These are phyloP conservation scores for Triticum dicoccoides DNA, from an alignment of 176 grass and related monocot species.

Conservation along the genomic window DNA sequence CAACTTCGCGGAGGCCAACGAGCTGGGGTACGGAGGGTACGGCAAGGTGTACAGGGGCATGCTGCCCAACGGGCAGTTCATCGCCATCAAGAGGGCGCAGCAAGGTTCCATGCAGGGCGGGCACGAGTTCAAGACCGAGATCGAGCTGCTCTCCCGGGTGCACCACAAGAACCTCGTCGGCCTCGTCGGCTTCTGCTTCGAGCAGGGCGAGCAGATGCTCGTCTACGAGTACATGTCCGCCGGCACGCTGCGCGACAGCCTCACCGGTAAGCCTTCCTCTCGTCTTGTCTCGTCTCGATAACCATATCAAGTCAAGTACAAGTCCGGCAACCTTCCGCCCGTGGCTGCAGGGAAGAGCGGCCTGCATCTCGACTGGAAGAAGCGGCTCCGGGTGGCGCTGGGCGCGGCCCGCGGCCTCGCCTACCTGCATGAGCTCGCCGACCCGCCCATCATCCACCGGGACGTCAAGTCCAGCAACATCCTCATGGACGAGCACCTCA, in stretches of 20 bases:
- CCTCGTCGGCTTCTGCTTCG: slow-evolving; percentile 91
- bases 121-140: slow-evolving; percentile 96
- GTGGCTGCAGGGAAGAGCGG: slow-evolving; percentile 70
- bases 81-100: slow-evolving; percentile 91
- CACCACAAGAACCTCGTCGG: slow-evolving; percentile 98
- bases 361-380: slow-evolving; percentile 78
- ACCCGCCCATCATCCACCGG: slow-evolving; percentile 95
- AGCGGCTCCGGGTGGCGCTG: slow-evolving; percentile 66
- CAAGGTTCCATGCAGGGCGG: slow-evolving; percentile 86
- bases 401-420: slow-evolving; percentile 77
- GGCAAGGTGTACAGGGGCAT: slow-evolving; percentile 86
- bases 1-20: slow-evolving; percentile 83
- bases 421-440: slow-evolving; percentile 92
- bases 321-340: too few species aligned
- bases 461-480: slow-evolving; percentile 97
- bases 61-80: slow-evolving; percentile 67
- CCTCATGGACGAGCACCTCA: slow-evolving; percentile 90
- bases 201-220: slow-evolving; percentile 96
- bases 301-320: too few species aligned
- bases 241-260: slow-evolving; percentile 82
- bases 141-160: slow-evolving; percentile 96
- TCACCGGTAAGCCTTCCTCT: slow-evolving; percentile 31
- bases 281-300: too few species aligned
- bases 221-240: slow-evolving; percentile 86
- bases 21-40: slow-evolving; percentile 81